These are phyloP conservation scores for Lepidium africanum DNA, from an alignment of 345 rosid genomes.

Conservation along the genomic window DNA sequence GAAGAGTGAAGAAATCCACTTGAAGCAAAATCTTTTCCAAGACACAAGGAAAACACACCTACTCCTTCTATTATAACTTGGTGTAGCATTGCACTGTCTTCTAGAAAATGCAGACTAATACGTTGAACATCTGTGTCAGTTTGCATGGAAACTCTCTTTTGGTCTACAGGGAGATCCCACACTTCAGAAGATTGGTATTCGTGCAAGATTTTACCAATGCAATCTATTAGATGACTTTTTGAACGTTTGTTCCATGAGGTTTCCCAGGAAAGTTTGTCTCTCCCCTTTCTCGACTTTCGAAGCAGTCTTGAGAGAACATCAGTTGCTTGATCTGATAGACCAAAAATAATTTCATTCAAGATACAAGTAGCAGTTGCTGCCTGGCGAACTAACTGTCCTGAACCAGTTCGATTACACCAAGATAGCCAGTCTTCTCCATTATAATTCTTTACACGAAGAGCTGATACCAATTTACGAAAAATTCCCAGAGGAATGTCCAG, in stretches of 20 bases:
- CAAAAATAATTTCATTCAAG: conserved; percentile 84
- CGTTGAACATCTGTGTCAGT: conserved; percentile 40
- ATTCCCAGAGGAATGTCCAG: conserved; percentile 67
- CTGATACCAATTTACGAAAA: conserved; percentile 59
- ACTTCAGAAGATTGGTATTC: conserved; percentile 79
- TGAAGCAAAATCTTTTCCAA: conserved; percentile 61
- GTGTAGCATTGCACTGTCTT: conserved; percentile 69
- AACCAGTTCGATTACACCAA: conserved; percentile 73
- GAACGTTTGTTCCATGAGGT: conserved; percentile 37
- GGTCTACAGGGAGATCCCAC: conserved; percentile 79
- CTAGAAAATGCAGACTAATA: conserved; percentile 47
- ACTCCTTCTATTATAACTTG: conserved; percentile 75
- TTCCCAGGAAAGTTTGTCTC: conserved; percentile 45
- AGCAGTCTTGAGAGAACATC: conserved; percentile 46
- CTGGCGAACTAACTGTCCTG: conserved; percentile 73
- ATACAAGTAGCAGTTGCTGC: conserved; percentile 79
- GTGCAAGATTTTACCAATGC: conserved; percentile 76
- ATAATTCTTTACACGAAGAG: conserved; percentile 57
- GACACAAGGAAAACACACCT: conserved; percentile 68
- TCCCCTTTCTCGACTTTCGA: conserved; percentile 35
- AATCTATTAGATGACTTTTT: conserved; percentile 53
- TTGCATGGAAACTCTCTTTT: conserved; percentile 26
- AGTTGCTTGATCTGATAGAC: conserved; percentile 60
- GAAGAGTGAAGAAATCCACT: conserved; percentile 90
- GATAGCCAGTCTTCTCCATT: conserved; percentile 65